A percentile compares a stretch with the other conserved stretches of the same genome.
Conservation (phyloP, 306 rosid species). For the Astragalus membranaceus region DNA sequence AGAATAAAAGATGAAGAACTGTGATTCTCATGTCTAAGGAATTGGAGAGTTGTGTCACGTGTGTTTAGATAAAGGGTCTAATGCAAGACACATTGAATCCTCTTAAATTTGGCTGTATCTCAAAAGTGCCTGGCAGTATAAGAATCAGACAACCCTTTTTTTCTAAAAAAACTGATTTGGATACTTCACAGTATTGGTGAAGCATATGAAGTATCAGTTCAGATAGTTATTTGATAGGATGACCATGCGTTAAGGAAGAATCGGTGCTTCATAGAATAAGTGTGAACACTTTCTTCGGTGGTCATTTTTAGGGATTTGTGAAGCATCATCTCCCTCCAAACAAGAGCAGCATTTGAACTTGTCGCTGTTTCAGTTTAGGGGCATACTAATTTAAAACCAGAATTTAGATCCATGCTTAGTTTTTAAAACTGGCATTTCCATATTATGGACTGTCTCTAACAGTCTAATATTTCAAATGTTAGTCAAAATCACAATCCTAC, state of each 20-base stretch:
- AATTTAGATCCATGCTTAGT: background rate
- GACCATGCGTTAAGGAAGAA: no score
- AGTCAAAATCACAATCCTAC: background rate
- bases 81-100: background rate
- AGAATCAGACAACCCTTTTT: background rate
- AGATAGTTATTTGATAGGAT: no score
- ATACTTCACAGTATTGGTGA: background rate
- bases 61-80: background rate
- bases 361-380: background rate
- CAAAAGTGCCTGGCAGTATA: background rate
- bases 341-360: no score
- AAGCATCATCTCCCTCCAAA: no score
- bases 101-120: background rate
- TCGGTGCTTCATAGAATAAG: no score
- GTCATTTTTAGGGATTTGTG: no score
- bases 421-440: background rate
- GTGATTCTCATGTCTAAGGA: no score
- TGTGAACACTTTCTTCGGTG: no score
- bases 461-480: conserved; percentile 12
- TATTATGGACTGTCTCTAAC: background rate
- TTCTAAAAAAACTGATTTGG: background rate
- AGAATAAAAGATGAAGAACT: background rate
- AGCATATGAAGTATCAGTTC: no score
- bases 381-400: background rate
- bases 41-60: background rate